Base-by-base conservation (phyloP, 768 basidiomycete genomes). In the Sistotremastrum niveocremeum region DNA sequence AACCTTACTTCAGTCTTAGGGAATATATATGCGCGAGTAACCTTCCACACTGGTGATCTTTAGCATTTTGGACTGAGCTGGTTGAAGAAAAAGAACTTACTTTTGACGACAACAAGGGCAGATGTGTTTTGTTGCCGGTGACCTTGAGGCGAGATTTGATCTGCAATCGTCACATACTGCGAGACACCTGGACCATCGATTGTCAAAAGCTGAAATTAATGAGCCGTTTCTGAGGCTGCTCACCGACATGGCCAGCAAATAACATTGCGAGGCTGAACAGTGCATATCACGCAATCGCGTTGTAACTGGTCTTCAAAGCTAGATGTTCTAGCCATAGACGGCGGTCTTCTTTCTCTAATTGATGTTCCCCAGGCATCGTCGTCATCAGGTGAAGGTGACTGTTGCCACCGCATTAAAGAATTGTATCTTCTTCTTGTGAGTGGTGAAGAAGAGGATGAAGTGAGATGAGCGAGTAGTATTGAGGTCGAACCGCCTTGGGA, bases 171-270 rank as follows among this genome's bases (percentile, higher is more conserved):
- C 76, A 54, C 80, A 82, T 61, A 82, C 66, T 3, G 76, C 70
- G 29, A 82, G 61, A 53, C 80, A 62, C 38, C 60, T 60, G 34
- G 7, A 11, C 31, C 3, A 30, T 39, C 30, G 4, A 40, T 34
- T 36, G 47, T 39, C 11, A 9, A 36, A 45, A 6, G 28, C 12
- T 57, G 31, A 10, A 9, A 7, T 33, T 20, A 37, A 36, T 33
- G n/a, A 32, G 12, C 29, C 7, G 9, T 5, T 20, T 30, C 10
- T 8, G 39, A 8, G 35, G 20, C 20, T 32, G 56, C 72, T 55
- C 47, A 83, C 80, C 84, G 73, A 58, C 84, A 86, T n/a, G 84
- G 84, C 84, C 84, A 87, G 54, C 82, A 86, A 43, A 87, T 82
- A 47, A 87, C 72, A 55, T 81, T 75, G 42, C 84, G 64, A 30